A percentile compares a stretch with the other conserved stretches of the same genome.
These are phyloP conservation scores for Colletotrichum plurivorum DNA, from an alignment of 2,329 filamentous ascomycete species.

Conservation along the genomic window DNA sequence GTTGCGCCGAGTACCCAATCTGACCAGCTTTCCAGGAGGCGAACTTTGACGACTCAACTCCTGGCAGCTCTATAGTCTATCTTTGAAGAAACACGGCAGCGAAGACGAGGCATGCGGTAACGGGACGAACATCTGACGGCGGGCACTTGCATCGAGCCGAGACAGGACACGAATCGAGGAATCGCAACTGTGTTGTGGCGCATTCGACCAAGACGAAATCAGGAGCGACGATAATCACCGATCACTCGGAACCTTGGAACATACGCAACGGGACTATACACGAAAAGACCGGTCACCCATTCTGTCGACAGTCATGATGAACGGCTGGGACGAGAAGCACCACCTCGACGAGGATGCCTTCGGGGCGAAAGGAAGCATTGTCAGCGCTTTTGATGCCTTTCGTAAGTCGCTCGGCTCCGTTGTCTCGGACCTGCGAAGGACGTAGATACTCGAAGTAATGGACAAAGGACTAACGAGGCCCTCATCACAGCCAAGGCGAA, in stretches of 20 bases:
- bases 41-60: background rate
- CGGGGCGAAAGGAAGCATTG: constrained; percentile 77
- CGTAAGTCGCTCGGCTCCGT: constrained; percentile 70
- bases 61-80: background rate
- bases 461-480: background rate
- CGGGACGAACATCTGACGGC: constrained; percentile 19
- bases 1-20: constrained; percentile 28
- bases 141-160: constrained; percentile 38
- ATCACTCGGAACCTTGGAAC: background rate
- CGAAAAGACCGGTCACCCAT: background rate
- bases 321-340: constrained; percentile 80
- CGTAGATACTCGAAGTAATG: background rate
- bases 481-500: constrained; percentile 86
- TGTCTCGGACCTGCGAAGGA: background rate
- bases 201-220: background rate
- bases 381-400: constrained; percentile 96
- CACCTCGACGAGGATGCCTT: constrained; percentile 83
- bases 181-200: constrained; percentile 13
- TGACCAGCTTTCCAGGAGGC: constrained; percentile 30
- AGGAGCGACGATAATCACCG: background rate
- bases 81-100: background rate
- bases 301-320: constrained; percentile 68
- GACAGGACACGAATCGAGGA: constrained; percentile 8
- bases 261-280: background rate
- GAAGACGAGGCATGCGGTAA: constrained; percentile 36